Percentiles rank a stretch among this genome's conserved stretches.
phyloP scores from a whole-genome alignment of 257 asterid species.

The Capsicum baccatum region DNA sequence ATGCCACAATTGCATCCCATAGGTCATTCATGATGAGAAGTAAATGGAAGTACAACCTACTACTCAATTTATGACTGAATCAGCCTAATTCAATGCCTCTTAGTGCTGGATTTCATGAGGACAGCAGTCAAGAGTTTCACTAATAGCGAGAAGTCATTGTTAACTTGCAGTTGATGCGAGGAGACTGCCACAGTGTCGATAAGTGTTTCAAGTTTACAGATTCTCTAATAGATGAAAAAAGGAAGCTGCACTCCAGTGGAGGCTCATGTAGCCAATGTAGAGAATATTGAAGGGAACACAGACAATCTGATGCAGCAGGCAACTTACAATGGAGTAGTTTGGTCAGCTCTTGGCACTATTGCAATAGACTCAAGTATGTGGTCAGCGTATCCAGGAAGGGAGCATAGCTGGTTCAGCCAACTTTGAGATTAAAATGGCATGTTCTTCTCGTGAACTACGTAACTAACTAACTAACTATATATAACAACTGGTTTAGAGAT shows the following conservation, averaged over 20 bases:
- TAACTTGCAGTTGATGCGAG: not conserved
- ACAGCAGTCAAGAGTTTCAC: not conserved
- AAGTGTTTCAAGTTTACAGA: not conserved
- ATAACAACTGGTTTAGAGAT: not conserved
- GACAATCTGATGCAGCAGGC: too few relatives aligned
- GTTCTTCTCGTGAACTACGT: not conserved
- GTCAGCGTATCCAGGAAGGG: slow-evolving; percentile 4
- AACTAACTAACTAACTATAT: too few relatives aligned
- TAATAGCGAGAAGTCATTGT: not conserved
- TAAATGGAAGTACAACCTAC: slow-evolving; percentile 2
- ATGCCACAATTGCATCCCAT: not conserved
- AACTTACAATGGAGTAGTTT: too few relatives aligned
- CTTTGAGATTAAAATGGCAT: not conserved
- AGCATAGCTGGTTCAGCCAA: not conserved
- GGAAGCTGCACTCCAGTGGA: not conserved
- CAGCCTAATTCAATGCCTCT: not conserved
- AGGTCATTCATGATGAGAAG: not conserved
- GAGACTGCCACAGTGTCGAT: not conserved
- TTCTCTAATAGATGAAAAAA: not conserved
- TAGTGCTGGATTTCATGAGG: not conserved
- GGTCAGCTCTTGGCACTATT: slow-evolving; percentile 19
- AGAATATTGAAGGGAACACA: too few relatives aligned
- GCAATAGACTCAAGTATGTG: not conserved
- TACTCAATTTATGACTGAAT: slow-evolving; percentile 1
- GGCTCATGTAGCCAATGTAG: too few relatives aligned